phyloP scores from a whole-genome alignment of 2,329 filamentous ascomycete species.

The Coniochaeta hoffmannii region DNA sequence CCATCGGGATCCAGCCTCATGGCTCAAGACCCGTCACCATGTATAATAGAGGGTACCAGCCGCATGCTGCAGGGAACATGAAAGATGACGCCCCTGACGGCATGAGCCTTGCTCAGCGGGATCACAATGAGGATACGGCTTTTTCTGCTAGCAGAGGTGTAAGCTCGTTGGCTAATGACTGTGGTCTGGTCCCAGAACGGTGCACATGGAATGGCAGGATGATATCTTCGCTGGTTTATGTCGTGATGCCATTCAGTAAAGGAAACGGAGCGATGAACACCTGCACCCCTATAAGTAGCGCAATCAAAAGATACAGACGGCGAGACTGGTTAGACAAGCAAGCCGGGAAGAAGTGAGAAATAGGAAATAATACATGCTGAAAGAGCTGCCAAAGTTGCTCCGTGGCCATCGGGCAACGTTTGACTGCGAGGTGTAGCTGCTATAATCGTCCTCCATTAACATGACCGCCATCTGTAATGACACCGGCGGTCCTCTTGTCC shows the following conservation, averaged over 20 bases:
- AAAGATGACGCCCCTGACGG: no score
- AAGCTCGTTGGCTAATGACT: no score
- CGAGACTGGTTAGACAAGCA: conserved; percentile 8
- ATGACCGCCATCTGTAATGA: not conserved
- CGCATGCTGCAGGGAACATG: no score
- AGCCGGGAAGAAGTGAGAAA: conserved; percentile 13
- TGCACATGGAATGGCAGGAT: no score
- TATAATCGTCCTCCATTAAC: conserved; percentile 15
- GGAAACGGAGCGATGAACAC: not conserved
- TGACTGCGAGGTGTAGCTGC: conserved; percentile 14
- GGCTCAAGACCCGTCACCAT: no score
- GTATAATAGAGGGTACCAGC: no score
- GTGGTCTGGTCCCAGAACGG: no score
- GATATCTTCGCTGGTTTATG: no score
- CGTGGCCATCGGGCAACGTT: conserved; percentile 12
- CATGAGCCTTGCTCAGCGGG: no score
- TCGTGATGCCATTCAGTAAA: not conserved
- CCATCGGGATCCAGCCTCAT: no score
- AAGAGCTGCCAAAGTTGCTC: conserved; percentile 18
- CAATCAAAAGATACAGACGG: conserved; percentile 10
- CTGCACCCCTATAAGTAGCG: not conserved
- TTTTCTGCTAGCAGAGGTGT: no score
- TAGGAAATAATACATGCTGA: conserved; percentile 23
- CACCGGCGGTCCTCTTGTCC: not conserved
- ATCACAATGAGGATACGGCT: no score